A percentile compares a stretch with the other conserved stretches of the same genome.
These are phyloP conservation scores for Daldinia loculata DNA, from an alignment of 495 filamentous ascomycete genomes.

Conservation along the genomic window DNA sequence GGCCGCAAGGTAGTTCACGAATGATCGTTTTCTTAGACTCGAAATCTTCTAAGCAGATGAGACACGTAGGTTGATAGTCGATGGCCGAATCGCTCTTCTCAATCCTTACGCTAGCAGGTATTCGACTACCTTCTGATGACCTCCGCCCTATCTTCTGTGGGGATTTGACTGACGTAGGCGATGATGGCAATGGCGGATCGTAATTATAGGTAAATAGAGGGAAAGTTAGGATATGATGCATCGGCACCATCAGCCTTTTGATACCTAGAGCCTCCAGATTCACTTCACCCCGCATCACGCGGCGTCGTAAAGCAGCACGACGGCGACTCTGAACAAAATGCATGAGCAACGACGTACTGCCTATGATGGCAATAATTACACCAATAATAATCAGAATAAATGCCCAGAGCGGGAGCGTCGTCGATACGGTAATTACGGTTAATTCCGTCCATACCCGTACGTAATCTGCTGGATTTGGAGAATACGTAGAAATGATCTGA, in stretches of 20 bases:
- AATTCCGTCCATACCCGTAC: conserved; percentile 61
- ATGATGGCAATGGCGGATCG: conserved; percentile 45
- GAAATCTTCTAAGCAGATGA: conserved; percentile 88
- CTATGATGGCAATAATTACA: conserved; percentile 71
- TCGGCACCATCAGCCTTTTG: conserved; percentile 75
- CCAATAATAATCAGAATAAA: conserved; percentile 84
- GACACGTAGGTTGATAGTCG: conserved; percentile 75
- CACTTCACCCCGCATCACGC: conserved; percentile 77
- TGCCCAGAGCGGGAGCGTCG: conserved; percentile 74
- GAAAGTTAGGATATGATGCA: conserved; percentile 70
- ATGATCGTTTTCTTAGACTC: conserved; percentile 71
- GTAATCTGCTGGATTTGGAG: conserved; percentile 68
- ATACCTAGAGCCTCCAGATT: conserved; percentile 84
- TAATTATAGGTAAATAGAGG: conserved; percentile 77
- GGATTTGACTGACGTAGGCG: conserved; percentile 27
- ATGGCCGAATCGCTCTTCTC: conserved; percentile 47
- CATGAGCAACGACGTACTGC: conserved; percentile 72
- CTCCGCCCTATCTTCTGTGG: conserved; percentile 20
- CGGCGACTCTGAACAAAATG: conserved; percentile 75
- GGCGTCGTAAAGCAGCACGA: conserved; percentile 68
- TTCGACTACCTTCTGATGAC: conserved; percentile 38
- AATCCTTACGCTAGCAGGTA: conserved; percentile 17
- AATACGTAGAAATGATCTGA: conserved; percentile 66
- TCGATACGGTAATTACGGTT: conserved; percentile 46
- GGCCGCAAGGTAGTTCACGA: conserved; percentile 84